A percentile compares a stretch with the other conserved stretches of the same genome.
Conservation (phyloP, 2,329 filamentous ascomycete species). For the Delphinella strobiligena region DNA sequence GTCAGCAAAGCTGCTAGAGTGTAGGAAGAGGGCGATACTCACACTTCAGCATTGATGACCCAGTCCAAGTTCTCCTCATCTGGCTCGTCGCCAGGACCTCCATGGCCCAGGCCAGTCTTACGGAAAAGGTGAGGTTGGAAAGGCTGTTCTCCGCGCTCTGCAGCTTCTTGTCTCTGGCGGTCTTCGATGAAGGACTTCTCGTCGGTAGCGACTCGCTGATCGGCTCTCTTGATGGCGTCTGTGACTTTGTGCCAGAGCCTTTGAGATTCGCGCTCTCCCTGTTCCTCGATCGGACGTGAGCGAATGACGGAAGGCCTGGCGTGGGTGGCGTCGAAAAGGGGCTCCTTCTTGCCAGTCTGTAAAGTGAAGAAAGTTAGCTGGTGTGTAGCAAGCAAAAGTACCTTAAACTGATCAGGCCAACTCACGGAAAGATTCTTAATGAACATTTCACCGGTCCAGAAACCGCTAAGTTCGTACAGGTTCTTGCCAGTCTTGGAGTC, state of each 20-base stretch:
- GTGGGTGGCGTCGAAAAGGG: constrained; percentile 76
- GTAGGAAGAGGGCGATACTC: constrained; percentile 20
- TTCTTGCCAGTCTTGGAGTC: constrained; percentile 76
- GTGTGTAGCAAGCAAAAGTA: background rate
- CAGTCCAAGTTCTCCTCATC: constrained; percentile 86
- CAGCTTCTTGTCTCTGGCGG: constrained; percentile 77
- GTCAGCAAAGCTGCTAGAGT: constrained; percentile 8
- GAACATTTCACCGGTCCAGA: constrained; percentile 92
- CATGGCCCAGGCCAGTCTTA: constrained; percentile 55
- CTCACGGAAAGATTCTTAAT: constrained; percentile 70
- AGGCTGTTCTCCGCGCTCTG: constrained; percentile 79
- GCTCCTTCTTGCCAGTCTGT: constrained; percentile 76
- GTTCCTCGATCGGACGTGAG: constrained; percentile 69
- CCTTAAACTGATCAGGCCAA: no score
- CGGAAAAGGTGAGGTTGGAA: constrained; percentile 78
- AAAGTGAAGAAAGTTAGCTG: background rate
- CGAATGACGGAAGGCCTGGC: constrained; percentile 64
- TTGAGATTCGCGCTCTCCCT: constrained; percentile 83
- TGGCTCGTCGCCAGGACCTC: constrained; percentile 45
- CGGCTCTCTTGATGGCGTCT: constrained; percentile 67
- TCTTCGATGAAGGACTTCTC: constrained; percentile 97
- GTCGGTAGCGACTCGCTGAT: constrained; percentile 81
- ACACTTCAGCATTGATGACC: constrained; percentile 86
- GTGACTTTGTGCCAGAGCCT: constrained; percentile 74
- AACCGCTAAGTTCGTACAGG: constrained; percentile 80